Percentiles rank a stretch among this genome's conserved stretches.
phyloP scores from a whole-genome alignment of 2,329 filamentous ascomycete species.

The Cyclaneusma minus region DNA sequence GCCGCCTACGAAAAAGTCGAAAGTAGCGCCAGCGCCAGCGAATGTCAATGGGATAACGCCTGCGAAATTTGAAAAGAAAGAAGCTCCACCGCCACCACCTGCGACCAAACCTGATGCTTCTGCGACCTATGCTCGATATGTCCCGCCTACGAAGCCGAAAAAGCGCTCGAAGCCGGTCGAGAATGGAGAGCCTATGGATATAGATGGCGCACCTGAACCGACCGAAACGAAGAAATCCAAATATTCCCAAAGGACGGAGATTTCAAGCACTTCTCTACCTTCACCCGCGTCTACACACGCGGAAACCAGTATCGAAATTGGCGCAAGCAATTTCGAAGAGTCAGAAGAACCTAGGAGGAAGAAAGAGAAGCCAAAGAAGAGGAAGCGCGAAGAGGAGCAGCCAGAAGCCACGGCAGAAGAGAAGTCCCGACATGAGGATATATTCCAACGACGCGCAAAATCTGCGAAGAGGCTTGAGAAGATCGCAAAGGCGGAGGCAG shows the following conservation, averaged over 20 bases:
- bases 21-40: slow-evolving; percentile 1
- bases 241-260: too few species aligned
- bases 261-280: too few species aligned
- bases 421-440: slow-evolving; percentile 28
- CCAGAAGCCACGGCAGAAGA: slow-evolving; percentile 7
- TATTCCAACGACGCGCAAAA: slow-evolving; percentile 40
- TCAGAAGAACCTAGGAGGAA: not conserved
- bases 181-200: too few species aligned
- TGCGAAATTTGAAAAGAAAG: slow-evolving; percentile 2
- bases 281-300: too few species aligned
- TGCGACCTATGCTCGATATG: slow-evolving; percentile 16
- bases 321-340: slow-evolving; percentile 1
- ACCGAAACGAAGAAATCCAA: too few species aligned
- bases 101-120: slow-evolving; percentile 13
- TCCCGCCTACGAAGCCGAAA: slow-evolving; percentile 13
- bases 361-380: slow-evolving; percentile 5
- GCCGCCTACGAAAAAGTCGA: slow-evolving; percentile 13
- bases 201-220: too few species aligned
- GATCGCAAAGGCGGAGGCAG: slow-evolving; percentile 18
- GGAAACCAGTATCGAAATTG: too few species aligned
- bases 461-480: slow-evolving; percentile 33
- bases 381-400: slow-evolving; percentile 10
- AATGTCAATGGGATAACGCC: slow-evolving; percentile 2
- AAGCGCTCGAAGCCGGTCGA: not conserved
- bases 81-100: slow-evolving; percentile 5